These are phyloP conservation scores for Crithidia fasciculata DNA, from an alignment of 208 protist genomes.

Conservation along the genomic window DNA sequence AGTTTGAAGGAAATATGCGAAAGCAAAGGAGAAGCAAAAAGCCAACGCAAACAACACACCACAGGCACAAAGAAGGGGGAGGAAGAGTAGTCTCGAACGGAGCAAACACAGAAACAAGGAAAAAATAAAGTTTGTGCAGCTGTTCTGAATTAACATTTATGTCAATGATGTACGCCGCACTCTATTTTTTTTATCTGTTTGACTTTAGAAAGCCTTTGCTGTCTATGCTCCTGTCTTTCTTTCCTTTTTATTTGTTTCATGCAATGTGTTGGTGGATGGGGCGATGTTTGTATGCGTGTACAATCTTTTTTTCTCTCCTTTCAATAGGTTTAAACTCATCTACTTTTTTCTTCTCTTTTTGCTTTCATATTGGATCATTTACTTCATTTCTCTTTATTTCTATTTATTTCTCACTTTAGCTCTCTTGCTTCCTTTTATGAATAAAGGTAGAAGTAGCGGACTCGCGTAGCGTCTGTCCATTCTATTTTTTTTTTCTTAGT, in stretches of 20 bases:
- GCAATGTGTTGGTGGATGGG: background rate
- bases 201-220: background rate
- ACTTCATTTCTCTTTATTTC: background rate
- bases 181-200: background rate
- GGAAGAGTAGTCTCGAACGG: too few species aligned
- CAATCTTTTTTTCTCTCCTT: conserved; percentile 21
- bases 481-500: too few species aligned
- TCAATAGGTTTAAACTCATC: background rate
- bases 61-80: too few species aligned
- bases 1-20: too few species aligned
- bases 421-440: background rate
- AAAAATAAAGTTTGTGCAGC: conserved; percentile 7
- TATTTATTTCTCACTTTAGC: conserved; percentile 10
- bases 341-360: conserved; percentile 10
- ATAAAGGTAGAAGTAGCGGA: conserved; percentile 13
- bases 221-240: conserved; percentile 9
- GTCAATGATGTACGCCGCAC: conserved; percentile 1
- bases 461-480: conserved; percentile 14
- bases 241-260: conserved; percentile 22
- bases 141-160: conserved; percentile 5
- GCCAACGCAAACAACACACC: too few species aligned
- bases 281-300: background rate
- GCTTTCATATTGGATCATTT: background rate
- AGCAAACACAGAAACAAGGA: background rate
- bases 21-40: too few species aligned